phyloP scores from a whole-genome alignment of 2,329 filamentous ascomycete species.

The Coniella lustricola region DNA sequence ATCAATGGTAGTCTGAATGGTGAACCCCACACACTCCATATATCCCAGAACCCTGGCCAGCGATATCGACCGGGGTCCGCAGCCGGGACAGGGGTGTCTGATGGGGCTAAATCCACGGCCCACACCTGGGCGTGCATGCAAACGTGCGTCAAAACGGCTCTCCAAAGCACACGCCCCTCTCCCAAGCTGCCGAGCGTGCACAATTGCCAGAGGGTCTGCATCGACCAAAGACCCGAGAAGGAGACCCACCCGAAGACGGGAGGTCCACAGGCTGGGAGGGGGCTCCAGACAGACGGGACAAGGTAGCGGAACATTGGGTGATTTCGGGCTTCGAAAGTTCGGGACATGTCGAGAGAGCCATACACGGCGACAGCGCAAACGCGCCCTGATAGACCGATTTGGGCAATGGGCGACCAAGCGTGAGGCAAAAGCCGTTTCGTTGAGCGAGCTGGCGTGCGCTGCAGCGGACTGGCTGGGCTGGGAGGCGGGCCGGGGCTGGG shows the following conservation, averaged over 20 bases:
- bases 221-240: conserved; percentile 2
- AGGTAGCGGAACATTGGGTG: conserved; percentile 8
- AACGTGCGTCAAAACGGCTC: not conserved
- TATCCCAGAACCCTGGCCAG: too few species aligned
- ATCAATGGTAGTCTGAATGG: not conserved
- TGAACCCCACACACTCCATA: too few species aligned
- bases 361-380: not conserved
- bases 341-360: conserved; percentile 3
- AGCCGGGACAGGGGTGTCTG: too few species aligned
- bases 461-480: not conserved
- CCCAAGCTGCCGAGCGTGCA: conserved; percentile 6
- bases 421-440: not conserved
- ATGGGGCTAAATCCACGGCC: too few species aligned
- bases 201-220: not conserved
- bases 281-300: not conserved
- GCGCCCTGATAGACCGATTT: conserved; percentile 1
- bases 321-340: conserved; percentile 12
- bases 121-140: too few species aligned
- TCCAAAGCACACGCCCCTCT: not conserved
- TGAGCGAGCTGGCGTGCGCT: not conserved
- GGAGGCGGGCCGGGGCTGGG: too few species aligned
- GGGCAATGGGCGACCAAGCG: not conserved
- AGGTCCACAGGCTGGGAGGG: not conserved
- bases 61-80: too few species aligned
- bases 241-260: conserved; percentile 3